Evolutionary conservation across 1,284 basidiomycete genomes (phyloP).

Genomic region (Malassezia sp.): DNA sequence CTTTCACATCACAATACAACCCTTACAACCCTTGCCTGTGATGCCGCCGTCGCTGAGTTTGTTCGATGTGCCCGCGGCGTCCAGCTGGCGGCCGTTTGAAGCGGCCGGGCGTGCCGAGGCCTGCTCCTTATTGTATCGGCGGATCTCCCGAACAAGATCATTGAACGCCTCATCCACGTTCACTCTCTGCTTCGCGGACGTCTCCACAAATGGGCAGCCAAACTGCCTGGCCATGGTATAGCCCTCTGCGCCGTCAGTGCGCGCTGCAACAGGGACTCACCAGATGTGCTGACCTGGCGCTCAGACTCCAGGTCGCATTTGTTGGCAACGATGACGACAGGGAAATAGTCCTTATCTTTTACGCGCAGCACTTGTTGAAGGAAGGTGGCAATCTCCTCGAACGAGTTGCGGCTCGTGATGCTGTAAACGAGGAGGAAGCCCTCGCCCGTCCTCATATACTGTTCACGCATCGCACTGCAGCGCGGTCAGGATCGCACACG

Average conservation of each 20-base stretch:
- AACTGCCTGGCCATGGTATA: conserved; percentile 93
- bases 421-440: conserved; percentile 98
- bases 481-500: background rate
- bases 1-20: conserved; percentile 11
- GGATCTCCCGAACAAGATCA: conserved; percentile 88
- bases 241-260: conserved; percentile 60
- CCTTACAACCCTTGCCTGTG: conserved; percentile 7
- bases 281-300: conserved; percentile 85
- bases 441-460: conserved; percentile 95
- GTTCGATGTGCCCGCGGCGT: too few species aligned
- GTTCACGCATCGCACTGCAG: conserved; percentile 89
- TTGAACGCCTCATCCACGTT: conserved; percentile 99
- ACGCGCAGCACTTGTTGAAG: conserved; percentile 76
- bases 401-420: conserved; percentile 93
- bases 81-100: too few species aligned
- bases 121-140: conserved; percentile 70
- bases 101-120: conserved; percentile 16
- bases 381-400: conserved; percentile 92
- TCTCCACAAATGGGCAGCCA: conserved; percentile 93
- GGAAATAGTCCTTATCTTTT: conserved; percentile 93
- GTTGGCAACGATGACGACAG: conserved; percentile 94
- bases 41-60: too few species aligned
- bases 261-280: conserved; percentile 33
- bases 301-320: conserved; percentile 98
- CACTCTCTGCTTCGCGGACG: conserved; percentile 93